Evolutionary conservation across 139 green algal species (phyloP).

Genomic region (Axilococcus clingmanii): DNA sequence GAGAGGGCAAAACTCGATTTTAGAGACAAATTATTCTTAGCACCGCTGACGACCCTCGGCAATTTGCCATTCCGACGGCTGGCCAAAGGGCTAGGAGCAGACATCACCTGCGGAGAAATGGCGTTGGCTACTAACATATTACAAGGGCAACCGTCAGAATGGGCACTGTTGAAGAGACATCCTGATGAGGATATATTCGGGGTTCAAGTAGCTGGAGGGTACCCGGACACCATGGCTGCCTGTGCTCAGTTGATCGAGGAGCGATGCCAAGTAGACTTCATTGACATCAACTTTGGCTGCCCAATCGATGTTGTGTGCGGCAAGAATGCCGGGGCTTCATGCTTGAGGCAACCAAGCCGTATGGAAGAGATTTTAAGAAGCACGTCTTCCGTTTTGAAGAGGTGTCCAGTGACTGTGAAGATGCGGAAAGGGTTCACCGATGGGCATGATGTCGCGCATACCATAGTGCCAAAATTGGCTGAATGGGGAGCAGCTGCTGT

Average conservation of each 20-base stretch:
- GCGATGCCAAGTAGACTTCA: slow-evolving; percentile 64
- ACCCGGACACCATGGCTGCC: slow-evolving; percentile 63
- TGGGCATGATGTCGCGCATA: slow-evolving; percentile 61
- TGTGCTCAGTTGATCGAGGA: slow-evolving; percentile 70
- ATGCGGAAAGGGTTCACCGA: slow-evolving; percentile 50
- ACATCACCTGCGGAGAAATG: slow-evolving; percentile 95
- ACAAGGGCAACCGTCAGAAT: slow-evolving; percentile 82
- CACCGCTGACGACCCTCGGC: slow-evolving; percentile 92
- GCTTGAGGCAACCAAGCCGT: slow-evolving; percentile 61
- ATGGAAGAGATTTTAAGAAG: slow-evolving; percentile 62
- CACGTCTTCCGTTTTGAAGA: slow-evolving; percentile 25
- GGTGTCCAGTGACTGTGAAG: slow-evolving; percentile 58
- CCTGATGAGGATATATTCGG: slow-evolving; percentile 88
- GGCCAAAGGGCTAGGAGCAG: slow-evolving; percentile 78
- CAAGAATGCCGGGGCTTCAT: slow-evolving; percentile 56
- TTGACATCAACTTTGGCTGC: slow-evolving; percentile 94
- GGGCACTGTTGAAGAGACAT: slow-evolving; percentile 92
- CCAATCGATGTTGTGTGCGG: slow-evolving; percentile 73
- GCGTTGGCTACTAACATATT: slow-evolving; percentile 90
- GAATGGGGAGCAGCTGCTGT: slow-evolving; percentile 73
- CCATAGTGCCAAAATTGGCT: slow-evolving; percentile 43
- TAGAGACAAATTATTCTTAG: slow-evolving; percentile 79
- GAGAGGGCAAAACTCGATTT: slow-evolving; percentile 61
- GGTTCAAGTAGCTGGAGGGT: slow-evolving; percentile 87
- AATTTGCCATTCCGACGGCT: slow-evolving; percentile 93